Percentiles rank a stretch among this genome's conserved stretches.
Evolutionary conservation across 768 basidiomycete genomes (phyloP).

Genomic region (Pleurotus tuber-regium): DNA sequence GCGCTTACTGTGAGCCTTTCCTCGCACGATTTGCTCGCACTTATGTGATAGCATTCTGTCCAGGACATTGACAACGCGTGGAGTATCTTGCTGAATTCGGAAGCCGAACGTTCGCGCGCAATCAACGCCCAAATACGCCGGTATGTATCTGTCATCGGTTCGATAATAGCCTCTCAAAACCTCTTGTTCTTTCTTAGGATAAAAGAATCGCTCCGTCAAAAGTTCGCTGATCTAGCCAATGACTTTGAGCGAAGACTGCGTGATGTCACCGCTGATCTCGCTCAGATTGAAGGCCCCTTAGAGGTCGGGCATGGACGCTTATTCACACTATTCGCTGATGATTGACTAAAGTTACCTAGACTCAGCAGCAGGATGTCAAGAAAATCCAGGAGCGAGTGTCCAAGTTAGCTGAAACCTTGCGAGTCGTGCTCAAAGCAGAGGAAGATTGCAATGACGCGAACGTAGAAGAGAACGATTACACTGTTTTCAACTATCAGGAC

Average conservation of each 20-base stretch:
- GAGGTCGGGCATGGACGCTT: constrained; percentile 47
- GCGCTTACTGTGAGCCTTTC: constrained; percentile 35
- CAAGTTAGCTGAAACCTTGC: constrained; percentile 54
- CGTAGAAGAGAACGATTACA: constrained; percentile 96
- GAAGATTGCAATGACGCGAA: constrained; percentile 81
- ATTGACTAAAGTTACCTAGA: constrained; percentile 34
- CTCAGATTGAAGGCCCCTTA: constrained; percentile 70
- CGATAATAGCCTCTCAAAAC: neutral
- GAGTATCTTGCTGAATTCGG: constrained; percentile 67
- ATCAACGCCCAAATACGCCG: constrained; percentile 90
- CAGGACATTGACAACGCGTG: constrained; percentile 76
- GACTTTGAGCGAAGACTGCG: constrained; percentile 69
- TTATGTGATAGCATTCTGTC: neutral
- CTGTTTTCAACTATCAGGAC: constrained; percentile 85
- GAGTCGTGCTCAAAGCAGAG: constrained; percentile 61
- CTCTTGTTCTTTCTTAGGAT: constrained; percentile 57
- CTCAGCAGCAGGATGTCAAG: constrained; percentile 69
- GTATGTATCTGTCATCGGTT: constrained; percentile 34
- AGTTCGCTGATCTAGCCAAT: constrained; percentile 76
- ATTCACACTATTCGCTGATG: constrained; percentile 14
- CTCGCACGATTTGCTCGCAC: neutral
- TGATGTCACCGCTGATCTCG: constrained; percentile 66
- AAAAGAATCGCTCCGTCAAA: constrained; percentile 75
- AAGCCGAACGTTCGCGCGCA: constrained; percentile 71
- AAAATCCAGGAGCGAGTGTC: constrained; percentile 68